Percentiles rank a stretch among this genome's conserved stretches.
Evolutionary conservation across 2,329 filamentous ascomycete species (phyloP).

Genomic region (Fusarium nematophilum): DNA sequence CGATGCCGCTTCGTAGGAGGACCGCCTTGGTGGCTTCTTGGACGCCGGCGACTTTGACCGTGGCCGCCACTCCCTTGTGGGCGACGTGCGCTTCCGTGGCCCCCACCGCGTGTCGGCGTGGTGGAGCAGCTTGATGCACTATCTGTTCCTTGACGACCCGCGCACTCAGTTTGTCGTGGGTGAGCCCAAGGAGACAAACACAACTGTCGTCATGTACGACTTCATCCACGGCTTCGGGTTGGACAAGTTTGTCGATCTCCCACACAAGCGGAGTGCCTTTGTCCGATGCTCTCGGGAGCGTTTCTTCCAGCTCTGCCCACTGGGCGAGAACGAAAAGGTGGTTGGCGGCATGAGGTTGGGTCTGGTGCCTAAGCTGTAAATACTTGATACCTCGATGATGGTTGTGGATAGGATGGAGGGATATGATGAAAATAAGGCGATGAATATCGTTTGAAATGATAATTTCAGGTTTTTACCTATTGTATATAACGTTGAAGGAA

Average conservation of each 20-base stretch:
- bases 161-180: slow-evolving; percentile 69
- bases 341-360: slow-evolving; percentile 65
- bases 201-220: slow-evolving; percentile 78
- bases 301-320: slow-evolving; percentile 76
- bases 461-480: not conserved
- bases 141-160: slow-evolving; percentile 70
- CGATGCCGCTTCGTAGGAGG: slow-evolving; percentile 54
- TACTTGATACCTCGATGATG: slow-evolving; percentile 4
- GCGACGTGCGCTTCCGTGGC: slow-evolving; percentile 69
- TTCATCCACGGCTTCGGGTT: slow-evolving; percentile 78
- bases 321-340: slow-evolving; percentile 66
- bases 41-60: slow-evolving; percentile 66
- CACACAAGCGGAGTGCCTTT: slow-evolving; percentile 77
- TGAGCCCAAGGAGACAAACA: slow-evolving; percentile 79
- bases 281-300: slow-evolving; percentile 73
- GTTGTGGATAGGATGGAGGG: slow-evolving; percentile 4
- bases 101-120: slow-evolving; percentile 70
- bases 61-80: slow-evolving; percentile 68
- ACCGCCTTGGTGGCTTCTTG: slow-evolving; percentile 67
- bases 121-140: slow-evolving; percentile 73
- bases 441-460: not conserved
- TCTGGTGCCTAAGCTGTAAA: slow-evolving; percentile 64
- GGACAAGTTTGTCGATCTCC: slow-evolving; percentile 78
- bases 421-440: not conserved
- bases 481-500: no score